phyloP scores from a whole-genome alignment of 2,329 filamentous ascomycete genomes.

The Drechslerella stenobrocha region DNA sequence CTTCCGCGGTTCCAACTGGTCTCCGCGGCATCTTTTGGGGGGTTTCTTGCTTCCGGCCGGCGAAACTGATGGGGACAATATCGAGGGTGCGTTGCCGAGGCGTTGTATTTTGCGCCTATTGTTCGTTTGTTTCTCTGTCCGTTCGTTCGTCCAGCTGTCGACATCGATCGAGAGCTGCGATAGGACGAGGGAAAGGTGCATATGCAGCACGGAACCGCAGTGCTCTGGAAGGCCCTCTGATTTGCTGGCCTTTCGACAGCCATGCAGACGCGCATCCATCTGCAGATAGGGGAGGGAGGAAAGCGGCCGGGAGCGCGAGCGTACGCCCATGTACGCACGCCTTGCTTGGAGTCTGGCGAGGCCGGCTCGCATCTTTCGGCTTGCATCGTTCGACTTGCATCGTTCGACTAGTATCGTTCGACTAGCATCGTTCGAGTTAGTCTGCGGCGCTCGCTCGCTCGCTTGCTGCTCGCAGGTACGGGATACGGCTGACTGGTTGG shows the following conservation, averaged over 20 bases:
- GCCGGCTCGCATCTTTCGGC: neutral
- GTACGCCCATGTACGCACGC: neutral
- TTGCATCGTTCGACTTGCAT: neutral
- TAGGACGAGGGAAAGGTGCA: neutral
- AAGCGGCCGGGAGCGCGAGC: neutral
- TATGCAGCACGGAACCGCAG: constrained; percentile 2
- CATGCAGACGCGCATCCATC: neutral
- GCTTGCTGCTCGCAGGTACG: no score
- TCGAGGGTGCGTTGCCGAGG: neutral
- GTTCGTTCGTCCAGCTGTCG: no score
- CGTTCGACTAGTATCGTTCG: no score
- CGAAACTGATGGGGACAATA: no score
- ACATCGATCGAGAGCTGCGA: neutral
- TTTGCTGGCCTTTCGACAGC: neutral
- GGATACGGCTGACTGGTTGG: no score
- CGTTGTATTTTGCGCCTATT: constrained; percentile 4
- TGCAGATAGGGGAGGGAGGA: constrained; percentile 1
- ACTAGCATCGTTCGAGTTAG: no score
- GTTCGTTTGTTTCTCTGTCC: no score
- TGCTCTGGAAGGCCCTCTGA: neutral
- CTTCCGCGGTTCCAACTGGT: constrained; percentile 21
- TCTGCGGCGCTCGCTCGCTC: no score
- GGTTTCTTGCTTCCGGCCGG: no score
- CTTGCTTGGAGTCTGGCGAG: neutral
- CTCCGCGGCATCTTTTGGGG: neutral